Evolutionary conservation across 441 rosid genomes (phyloP).

Genomic region (Euphorbia celastroides): DNA sequence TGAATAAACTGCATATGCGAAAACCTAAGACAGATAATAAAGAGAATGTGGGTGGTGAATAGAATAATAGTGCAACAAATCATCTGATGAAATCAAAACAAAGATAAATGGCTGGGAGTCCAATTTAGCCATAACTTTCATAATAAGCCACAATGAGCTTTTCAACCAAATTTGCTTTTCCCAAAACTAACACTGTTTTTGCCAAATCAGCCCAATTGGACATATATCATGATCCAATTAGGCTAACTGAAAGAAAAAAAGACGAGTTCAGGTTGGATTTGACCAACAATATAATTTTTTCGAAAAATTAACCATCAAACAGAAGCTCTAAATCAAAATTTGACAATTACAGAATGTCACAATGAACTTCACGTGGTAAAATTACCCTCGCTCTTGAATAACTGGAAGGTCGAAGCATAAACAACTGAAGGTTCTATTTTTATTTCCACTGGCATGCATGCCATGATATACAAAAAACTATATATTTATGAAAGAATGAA

Average conservation of each 20-base stretch:
- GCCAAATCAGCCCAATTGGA: neutral
- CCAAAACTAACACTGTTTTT: neutral
- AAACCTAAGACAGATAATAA: neutral
- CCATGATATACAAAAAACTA: no score
- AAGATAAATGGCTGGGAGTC: neutral
- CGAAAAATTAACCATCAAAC: neutral
- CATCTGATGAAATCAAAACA: neutral
- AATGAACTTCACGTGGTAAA: neutral
- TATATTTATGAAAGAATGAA: neutral
- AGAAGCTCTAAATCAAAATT: neutral
- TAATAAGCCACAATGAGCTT: neutral
- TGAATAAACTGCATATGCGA: neutral
- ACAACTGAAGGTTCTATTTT: neutral
- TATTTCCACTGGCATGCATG: no score
- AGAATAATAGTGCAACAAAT: neutral
- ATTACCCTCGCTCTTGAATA: neutral
- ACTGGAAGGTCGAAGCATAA: neutral
- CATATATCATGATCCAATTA: neutral
- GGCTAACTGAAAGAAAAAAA: neutral
- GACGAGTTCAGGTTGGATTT: neutral
- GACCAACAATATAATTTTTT: neutral
- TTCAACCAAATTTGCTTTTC: neutral
- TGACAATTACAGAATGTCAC: neutral
- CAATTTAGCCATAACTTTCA: neutral
- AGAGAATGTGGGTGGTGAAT: neutral